Evolutionary conservation across 176 grass and related monocot species (phyloP), one percentile per base, ranked within the genome.

Genomic region (Secale cereale): DNA sequence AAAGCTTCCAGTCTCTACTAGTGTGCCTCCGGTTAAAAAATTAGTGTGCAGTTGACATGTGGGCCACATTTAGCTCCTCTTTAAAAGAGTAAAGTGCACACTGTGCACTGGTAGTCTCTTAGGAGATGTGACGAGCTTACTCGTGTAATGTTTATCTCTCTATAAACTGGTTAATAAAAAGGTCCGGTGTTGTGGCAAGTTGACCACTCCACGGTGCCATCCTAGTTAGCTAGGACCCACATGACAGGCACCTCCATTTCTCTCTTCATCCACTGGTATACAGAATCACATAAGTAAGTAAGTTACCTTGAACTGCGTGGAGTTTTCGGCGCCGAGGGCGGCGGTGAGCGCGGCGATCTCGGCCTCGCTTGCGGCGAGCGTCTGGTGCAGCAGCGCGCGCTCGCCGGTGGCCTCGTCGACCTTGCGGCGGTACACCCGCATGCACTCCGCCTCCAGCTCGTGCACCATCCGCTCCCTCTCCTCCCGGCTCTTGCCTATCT

Each of bases 381-480:
- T 88, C 79, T 91, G 92, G 78, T 91, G 88, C 66, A 94, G 88
- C 35, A 65, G 43, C 30, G 92, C 88, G 61, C 88, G 72, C 79
- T 87, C 74, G 48, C 68, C 76, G 86, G 85, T 78, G 69, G 92
- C 88, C 77, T 88, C 92, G 83, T 91, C 92, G 40, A 91, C 52
- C 92, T 88, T 91, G 45, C 82, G 83, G 54, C 80, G 88, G 86
- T 91, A 94, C 36, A 91, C 84, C 27, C 79, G 78, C 79, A 68
- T 80, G 92, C 92, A 94, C 85, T 91, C 92, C 25, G 62, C 66
- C 88, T 94, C 92, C 80, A 94, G 66, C 68, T 94, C 92, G 54
- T 60, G 80, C 86, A 91, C 33, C 86, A 86, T 72, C 68, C 83
- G 59, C 48, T 91, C 86, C 83, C 59, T 76, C 48, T 94, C 88